phyloP scores from a whole-genome alignment of 2,329 filamentous ascomycete species.

The Penicillium paneum region DNA sequence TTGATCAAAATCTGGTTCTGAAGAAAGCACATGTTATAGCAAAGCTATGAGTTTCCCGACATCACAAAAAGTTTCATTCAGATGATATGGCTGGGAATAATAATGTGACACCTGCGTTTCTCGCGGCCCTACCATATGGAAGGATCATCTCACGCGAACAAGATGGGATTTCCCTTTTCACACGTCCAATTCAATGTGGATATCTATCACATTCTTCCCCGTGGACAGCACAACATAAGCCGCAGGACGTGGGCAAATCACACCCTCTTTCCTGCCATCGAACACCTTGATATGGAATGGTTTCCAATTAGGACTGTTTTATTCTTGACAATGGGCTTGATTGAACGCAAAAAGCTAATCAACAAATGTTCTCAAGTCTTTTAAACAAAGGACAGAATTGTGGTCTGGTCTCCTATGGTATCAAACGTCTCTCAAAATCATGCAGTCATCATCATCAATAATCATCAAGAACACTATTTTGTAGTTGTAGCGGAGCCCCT shows the following conservation, averaged over 20 bases:
- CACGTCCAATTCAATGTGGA: background rate
- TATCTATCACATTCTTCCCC: background rate
- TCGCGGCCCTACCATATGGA: background rate
- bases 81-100: conserved; percentile 17
- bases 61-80: conserved; percentile 8
- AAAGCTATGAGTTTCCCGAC: conserved; percentile 12
- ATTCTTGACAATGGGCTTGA: background rate
- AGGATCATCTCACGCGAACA: background rate
- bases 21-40: conserved; percentile 4
- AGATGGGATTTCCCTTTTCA: background rate
- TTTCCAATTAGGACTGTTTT: background rate
- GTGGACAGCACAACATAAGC: background rate
- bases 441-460: conserved; percentile 13
- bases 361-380: conserved; percentile 5
- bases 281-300: background rate
- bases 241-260: background rate
- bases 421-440: conserved; percentile 5
- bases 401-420: background rate
- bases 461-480: background rate
- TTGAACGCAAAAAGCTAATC: background rate
- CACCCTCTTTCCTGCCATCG: background rate
- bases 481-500: background rate
- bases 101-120: conserved; percentile 1
- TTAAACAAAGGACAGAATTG: background rate
- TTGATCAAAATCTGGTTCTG: conserved; percentile 61